These are phyloP conservation scores for Kwoniella heveanensis DNA, from an alignment of 768 basidiomycete species.

Conservation along the genomic window DNA sequence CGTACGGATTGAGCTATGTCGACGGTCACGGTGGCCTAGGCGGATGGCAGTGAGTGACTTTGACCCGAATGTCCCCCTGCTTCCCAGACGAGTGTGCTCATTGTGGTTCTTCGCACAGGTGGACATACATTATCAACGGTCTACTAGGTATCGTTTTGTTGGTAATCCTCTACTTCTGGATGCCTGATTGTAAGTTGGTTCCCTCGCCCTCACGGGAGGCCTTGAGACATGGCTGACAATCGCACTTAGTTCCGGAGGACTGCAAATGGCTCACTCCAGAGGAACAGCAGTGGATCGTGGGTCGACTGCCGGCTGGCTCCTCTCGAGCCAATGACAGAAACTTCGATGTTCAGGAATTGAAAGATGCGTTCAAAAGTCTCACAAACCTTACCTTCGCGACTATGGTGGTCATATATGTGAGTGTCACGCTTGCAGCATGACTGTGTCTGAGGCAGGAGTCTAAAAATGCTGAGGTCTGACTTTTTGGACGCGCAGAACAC, in stretches of 20 bases:
- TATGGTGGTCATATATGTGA: constrained; percentile 28
- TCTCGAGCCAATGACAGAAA: constrained; percentile 30
- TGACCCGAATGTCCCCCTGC: background rate
- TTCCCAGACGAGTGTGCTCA: too few relatives aligned
- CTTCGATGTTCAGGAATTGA: constrained; percentile 28
- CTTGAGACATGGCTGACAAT: too few relatives aligned
- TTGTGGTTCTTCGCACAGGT: background rate
- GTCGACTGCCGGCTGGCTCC: constrained; percentile 36
- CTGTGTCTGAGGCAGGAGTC: too few relatives aligned
- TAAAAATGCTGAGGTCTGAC: background rate
- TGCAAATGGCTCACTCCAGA: constrained; percentile 38
- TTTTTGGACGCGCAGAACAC: constrained; percentile 11
- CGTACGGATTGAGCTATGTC: constrained; percentile 35
- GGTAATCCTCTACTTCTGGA: constrained; percentile 16
- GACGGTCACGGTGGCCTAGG: constrained; percentile 28
- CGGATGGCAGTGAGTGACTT: constrained; percentile 37
- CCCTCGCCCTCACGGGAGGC: too few relatives aligned
- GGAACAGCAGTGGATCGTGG: constrained; percentile 31
- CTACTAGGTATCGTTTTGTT: constrained; percentile 18
- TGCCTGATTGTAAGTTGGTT: constrained; percentile 25
- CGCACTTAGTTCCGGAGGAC: constrained; percentile 17
- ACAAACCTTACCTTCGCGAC: constrained; percentile 7
- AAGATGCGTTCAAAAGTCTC: constrained; percentile 24
- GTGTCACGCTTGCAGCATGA: too few relatives aligned
- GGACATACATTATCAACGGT: constrained; percentile 24